Base-by-base conservation (phyloP, 768 basidiomycete genomes). In the Daedaleopsis sinensis region DNA sequence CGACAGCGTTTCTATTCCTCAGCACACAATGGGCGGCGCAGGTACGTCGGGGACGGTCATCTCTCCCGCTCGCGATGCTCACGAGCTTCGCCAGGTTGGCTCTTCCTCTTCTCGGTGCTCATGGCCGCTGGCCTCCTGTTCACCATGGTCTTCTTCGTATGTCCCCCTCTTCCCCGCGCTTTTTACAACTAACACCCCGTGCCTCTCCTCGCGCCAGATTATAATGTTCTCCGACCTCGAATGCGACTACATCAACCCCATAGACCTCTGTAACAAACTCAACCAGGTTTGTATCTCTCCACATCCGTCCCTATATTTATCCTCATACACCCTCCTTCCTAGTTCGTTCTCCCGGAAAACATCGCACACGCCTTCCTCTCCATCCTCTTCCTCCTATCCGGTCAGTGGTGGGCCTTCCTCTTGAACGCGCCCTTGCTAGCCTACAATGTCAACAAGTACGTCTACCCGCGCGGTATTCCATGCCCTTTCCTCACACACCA, bases 191-290 rank as follows among this genome's bases (percentile, higher is more conserved):
- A 21, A 44, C 55, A 37, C 32, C 36, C 60, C 37, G 53, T 36
- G 19, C 9, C 6, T 27, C 35, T 38, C 27, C 27, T 5, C 38
- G 27, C 27, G 27, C 0, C 68, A 98, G 96, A 98, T 99, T 71
- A 98, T 99, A 82, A 98, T 98, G 96, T 98, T 98, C 82, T 97
- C 95, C 47, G 97, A 98, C 80, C 80, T 98, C 73, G 96, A 98
- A 79, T 97, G 94, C 82, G 95, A 97, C 84, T 98, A 98, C 80
- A 96, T 98, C 82, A 99, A 99, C 78, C 97, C 97, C 55, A 99
- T 99, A 86, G 97, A 99, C 77, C 88, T 98, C 42, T 98, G 97
- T 79, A 98, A 98, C 79, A 98, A 97, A 82, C 88, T 98, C 70
- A 98, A 98, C 74, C 93, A 95, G 78, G 96, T 96, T 65, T 49